Base-by-base conservation (phyloP, 2,329 filamentous ascomycete species). In the Epichloe sp. region DNA sequence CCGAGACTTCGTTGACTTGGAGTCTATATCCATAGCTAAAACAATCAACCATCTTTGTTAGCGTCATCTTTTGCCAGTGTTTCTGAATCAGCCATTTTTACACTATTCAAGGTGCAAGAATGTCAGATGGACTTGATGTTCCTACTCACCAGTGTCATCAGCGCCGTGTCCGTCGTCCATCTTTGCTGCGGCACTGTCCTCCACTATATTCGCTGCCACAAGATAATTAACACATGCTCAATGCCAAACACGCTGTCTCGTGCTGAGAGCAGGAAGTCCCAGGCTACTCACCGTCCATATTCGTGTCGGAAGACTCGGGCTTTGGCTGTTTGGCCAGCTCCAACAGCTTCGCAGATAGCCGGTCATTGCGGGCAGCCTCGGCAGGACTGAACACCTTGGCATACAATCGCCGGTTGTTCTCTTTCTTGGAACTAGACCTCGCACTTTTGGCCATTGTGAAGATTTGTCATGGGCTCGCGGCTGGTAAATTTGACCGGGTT, bases 341-440 rank as follows among this genome's bases (percentile, higher is more conserved):
- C 62, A 90, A 75, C 54, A 96, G 75, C 70, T 93, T 95, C 54
- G 86, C 85, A 40, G 88, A 88, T 37, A 96, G 79, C 58, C 91
- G 83, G 68, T 90, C 84, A 49, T 83, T 84, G 59, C 91, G 80
- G 44, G 86, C 89, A 60, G 77, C 73, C 66, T 91, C 88, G 51
- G 83, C 82, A 15, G 91, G 91, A 1, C 85, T 87, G 69, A 95
- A 96, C 57, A 96, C 85, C 57, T 80, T 82, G 57, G 79, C 75
- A 68, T 90, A 90, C 57, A 95, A 77, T 60, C 80, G 83, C 59
- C 79, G 77, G 71, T 89, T 88, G 74, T 96, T 96, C 62, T 77
- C 76, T 74, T 96, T 96, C 61, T 76, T 81, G 58, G 79, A 75
- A 65, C 85, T 94, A 57, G 90, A 80, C 66, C 91, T 79, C 54